These are phyloP conservation scores for Beauveria caledonica DNA, from an alignment of 2,329 filamentous ascomycete species.

Conservation along the genomic window DNA sequence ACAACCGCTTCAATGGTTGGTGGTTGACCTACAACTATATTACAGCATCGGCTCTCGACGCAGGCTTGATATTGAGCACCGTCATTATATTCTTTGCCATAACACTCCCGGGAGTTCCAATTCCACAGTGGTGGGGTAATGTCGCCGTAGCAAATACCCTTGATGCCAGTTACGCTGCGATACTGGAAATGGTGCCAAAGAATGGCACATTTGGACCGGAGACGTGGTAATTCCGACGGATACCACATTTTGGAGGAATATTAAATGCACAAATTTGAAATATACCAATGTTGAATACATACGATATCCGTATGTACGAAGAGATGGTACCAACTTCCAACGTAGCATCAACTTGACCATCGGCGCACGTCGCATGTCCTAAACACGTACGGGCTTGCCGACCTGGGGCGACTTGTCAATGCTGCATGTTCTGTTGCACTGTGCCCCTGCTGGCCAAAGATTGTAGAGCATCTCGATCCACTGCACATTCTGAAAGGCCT, in stretches of 20 bases:
- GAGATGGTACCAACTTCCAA: neutral
- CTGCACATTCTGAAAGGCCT: slow-evolving; percentile 48
- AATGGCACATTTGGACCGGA: slow-evolving; percentile 24
- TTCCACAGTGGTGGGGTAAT: slow-evolving; percentile 42
- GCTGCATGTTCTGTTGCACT: slow-evolving; percentile 30
- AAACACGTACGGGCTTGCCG: slow-evolving; percentile 30
- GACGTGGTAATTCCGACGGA: slow-evolving; percentile 19
- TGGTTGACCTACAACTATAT: slow-evolving; percentile 42
- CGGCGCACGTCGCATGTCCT: neutral
- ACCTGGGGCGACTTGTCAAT: slow-evolving; percentile 29
- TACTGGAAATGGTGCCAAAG: slow-evolving; percentile 18
- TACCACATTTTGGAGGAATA: neutral
- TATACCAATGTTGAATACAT: neutral
- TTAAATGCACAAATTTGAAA: neutral
- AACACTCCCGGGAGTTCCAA: slow-evolving; percentile 25
- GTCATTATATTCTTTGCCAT: slow-evolving; percentile 22
- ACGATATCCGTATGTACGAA: neutral
- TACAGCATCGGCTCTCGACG: slow-evolving; percentile 32
- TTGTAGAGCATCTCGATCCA: slow-evolving; percentile 53
- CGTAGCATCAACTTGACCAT: neutral
- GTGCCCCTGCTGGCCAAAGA: slow-evolving; percentile 10
- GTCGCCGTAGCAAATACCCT: slow-evolving; percentile 35
- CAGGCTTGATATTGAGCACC: slow-evolving; percentile 30
- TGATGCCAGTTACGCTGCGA: slow-evolving; percentile 18
- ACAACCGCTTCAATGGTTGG: slow-evolving; percentile 46